Percentiles rank a stretch among this genome's conserved stretches.
Conservation (phyloP, 2,329 filamentous ascomycete genomes). For the Lachnellula suecica region DNA sequence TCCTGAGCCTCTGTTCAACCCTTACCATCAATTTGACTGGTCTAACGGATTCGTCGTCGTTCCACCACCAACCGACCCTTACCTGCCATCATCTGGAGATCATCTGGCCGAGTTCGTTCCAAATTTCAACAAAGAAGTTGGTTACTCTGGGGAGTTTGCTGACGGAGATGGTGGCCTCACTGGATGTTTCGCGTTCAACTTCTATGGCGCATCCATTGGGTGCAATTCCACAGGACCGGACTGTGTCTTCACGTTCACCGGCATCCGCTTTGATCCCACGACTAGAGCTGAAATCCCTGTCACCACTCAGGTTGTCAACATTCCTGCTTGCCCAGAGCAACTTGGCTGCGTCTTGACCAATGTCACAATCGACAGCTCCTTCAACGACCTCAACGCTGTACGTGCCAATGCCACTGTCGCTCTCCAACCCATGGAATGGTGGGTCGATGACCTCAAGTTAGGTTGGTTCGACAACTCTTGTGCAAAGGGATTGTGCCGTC, state of each 20-base stretch:
- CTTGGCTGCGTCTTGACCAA: slow-evolving; percentile 32
- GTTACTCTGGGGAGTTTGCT: slow-evolving; percentile 27
- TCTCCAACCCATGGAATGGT: slow-evolving; percentile 41
- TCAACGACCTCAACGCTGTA: slow-evolving; percentile 38
- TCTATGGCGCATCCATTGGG: slow-evolving; percentile 36
- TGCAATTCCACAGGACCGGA: slow-evolving; percentile 35
- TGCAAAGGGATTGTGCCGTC: slow-evolving; percentile 37
- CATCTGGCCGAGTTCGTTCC: slow-evolving; percentile 33
- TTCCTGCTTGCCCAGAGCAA: slow-evolving; percentile 32
- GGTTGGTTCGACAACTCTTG: slow-evolving; percentile 45
- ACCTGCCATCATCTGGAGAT: slow-evolving; percentile 30
- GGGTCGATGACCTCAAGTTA: slow-evolving; percentile 45
- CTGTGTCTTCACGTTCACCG: slow-evolving; percentile 40
- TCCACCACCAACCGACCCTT: slow-evolving; percentile 31
- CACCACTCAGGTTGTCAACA: slow-evolving; percentile 21
- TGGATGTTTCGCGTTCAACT: slow-evolving; percentile 38
- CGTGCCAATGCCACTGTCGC: slow-evolving; percentile 40
- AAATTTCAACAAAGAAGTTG: slow-evolving; percentile 29
- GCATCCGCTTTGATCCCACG: slow-evolving; percentile 29
- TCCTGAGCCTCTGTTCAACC: slow-evolving; percentile 30
- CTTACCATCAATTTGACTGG: slow-evolving; percentile 36
- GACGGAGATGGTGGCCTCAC: slow-evolving; percentile 26
- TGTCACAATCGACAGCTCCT: slow-evolving; percentile 26
- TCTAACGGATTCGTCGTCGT: slow-evolving; percentile 36
- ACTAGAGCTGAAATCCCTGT: slow-evolving; percentile 23